phyloP scores from a whole-genome alignment of 352 stramenopile species.

The Globisporangium megalacanthum region DNA sequence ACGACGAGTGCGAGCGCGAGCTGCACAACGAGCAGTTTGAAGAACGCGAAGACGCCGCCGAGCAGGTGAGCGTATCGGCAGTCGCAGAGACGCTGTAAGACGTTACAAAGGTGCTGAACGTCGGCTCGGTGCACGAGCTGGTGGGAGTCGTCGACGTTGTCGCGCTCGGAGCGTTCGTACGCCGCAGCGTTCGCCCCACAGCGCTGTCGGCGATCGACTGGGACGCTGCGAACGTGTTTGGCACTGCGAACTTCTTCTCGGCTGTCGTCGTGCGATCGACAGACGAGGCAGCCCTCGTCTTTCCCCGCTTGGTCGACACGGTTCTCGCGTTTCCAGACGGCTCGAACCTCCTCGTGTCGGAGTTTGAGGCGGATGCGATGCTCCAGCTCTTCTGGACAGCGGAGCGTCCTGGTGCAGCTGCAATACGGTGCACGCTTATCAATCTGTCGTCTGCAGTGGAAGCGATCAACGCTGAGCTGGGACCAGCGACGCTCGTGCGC shows the following conservation, averaged over 20 bases:
- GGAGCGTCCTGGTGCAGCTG: not conserved
- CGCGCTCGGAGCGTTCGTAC: conserved; percentile 4
- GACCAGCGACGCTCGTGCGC: not conserved
- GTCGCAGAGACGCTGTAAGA: conserved; percentile 22
- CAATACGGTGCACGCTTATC: not conserved
- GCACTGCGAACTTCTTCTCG: conserved; percentile 44
- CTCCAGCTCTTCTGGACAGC: conserved; percentile 3
- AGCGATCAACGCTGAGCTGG: not conserved
- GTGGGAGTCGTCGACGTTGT: not conserved
- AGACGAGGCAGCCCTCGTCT: conserved; percentile 13
- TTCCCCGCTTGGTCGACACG: conserved; percentile 28
- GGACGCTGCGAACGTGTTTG: conserved; percentile 20
- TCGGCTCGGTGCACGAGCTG: conserved; percentile 6
- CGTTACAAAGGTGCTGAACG: conserved; percentile 11
- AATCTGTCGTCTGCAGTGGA: conserved; percentile 3
- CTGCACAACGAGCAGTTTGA: conserved; percentile 49
- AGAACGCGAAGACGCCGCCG: conserved; percentile 24
- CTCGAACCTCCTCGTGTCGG: conserved; percentile 6
- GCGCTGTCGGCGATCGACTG: conserved; percentile 21
- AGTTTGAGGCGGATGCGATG: conserved; percentile 9
- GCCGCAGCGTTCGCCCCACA: not conserved
- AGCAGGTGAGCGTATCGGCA: conserved; percentile 8
- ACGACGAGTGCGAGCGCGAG: conserved; percentile 52
- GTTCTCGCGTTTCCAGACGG: conserved; percentile 37
- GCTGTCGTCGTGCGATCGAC: conserved; percentile 5